Base-by-base conservation (phyloP, 192 early-diverging fungal species). In the Coemansia sp. region DNA sequence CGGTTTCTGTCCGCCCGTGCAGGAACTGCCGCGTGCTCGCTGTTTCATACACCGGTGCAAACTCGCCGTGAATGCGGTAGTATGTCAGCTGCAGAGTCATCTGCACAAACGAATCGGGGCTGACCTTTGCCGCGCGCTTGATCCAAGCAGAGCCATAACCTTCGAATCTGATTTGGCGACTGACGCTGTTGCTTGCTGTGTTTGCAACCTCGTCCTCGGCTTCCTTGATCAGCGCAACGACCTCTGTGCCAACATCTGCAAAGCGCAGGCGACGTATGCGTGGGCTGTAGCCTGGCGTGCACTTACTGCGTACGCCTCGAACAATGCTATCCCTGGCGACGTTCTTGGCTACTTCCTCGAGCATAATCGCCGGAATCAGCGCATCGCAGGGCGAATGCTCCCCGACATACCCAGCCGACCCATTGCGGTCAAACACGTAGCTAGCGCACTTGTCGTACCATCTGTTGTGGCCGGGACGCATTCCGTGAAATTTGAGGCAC, bases 1-100 rank as follows among this genome's bases (percentile, higher is more conserved):
- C 91, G 0, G 94, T 95, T 66, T 95, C 95, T 0, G 95, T 97
- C n/a, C 95, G 86, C 20, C 95, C 95, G 61, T 89, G 89, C 48
- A 88, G 65, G 75, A 87, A 97, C 62, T 90, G 77, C 23, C 95
- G 85, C 4, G 93, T 95, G 46, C 87, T 87, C 9, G 88, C 92
- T 16, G 95, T 92, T 72, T 97, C 95, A 68, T 97, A 97, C 5
- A 91, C 92, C 2, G 92, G 76, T 9, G 89, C 86, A 55, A 86
- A 73, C 16, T 72, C 64, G 14, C 82, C 73, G 60, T 94, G 91
- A 14, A 91, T 61, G 66, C 90, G 89, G 79, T 87, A 93, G 75
- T 89, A 97, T 1, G 90, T 89, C 7, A 95, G 82, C 74, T 97
- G 95, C 34, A 97, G 66, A 0, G 86, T 87, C 87, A 97, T 92